phyloP scores from a whole-genome alignment of 768 basidiomycete genomes.

The Trichaptum fuscoviolaceum region DNA sequence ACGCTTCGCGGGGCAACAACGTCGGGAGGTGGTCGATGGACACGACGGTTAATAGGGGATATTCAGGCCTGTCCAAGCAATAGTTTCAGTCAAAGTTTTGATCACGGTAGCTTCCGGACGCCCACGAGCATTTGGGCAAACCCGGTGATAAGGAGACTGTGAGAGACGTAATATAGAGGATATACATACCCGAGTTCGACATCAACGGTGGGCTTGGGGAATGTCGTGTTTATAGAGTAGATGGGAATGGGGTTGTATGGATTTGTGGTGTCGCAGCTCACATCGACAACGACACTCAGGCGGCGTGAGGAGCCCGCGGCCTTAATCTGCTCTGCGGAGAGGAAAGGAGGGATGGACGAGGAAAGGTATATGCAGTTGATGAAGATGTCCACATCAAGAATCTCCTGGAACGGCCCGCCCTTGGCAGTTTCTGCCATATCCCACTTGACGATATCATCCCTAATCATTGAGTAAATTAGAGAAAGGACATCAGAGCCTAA shows the following conservation, averaged over 20 bases:
- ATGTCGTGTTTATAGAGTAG: slow-evolving; percentile 91
- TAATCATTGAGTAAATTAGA: slow-evolving; percentile 25
- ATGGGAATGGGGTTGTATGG: slow-evolving; percentile 97
- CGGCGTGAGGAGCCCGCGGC: slow-evolving; percentile 63
- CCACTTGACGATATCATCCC: slow-evolving; percentile 95
- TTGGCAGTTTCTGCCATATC: slow-evolving; percentile 95
- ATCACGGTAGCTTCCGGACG: slow-evolving; percentile 7
- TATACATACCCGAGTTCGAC: slow-evolving; percentile 71
- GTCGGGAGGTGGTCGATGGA: slow-evolving; percentile 98
- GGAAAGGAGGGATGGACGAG: slow-evolving; percentile 78
- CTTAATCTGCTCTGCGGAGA: slow-evolving; percentile 65
- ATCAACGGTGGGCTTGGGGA: slow-evolving; percentile 84
- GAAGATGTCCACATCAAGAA: slow-evolving; percentile 95
- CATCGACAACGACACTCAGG: slow-evolving; percentile 86
- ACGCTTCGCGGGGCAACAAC: slow-evolving; percentile 90
- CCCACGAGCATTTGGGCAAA: slow-evolving; percentile 7
- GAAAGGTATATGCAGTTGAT: slow-evolving; percentile 99
- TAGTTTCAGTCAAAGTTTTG: slow-evolving; percentile 12
- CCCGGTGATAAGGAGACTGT: background rate
- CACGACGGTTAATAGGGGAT: slow-evolving; percentile 74
- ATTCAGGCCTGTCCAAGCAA: slow-evolving; percentile 39
- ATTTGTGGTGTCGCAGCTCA: slow-evolving; percentile 99
- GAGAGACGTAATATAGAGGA: background rate
- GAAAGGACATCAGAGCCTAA: background rate
- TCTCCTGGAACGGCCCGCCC: slow-evolving; percentile 93